phyloP scores from a whole-genome alignment of 108 stramenopile species.

The Stephanodiscus triporus region DNA sequence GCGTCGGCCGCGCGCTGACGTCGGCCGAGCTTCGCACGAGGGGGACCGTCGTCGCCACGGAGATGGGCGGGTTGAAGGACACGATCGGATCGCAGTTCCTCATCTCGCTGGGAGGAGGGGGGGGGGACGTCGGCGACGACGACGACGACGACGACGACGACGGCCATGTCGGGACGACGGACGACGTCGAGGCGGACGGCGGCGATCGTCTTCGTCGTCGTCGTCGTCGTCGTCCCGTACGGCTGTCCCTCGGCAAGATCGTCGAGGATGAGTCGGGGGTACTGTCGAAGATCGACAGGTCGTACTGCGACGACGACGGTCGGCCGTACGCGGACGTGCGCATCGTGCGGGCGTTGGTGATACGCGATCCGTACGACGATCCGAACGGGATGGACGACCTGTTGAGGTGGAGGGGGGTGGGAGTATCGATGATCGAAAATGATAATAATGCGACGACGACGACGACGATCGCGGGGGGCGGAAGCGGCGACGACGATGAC shows the following conservation, averaged over 20 bases:
- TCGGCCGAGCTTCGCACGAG: constrained; percentile 61
- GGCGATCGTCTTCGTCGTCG: too few species aligned
- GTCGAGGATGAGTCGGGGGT: constrained; percentile 90
- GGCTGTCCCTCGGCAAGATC: constrained; percentile 88
- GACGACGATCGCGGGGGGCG: constrained; percentile 8
- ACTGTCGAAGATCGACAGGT: constrained; percentile 79
- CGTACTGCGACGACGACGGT: constrained; percentile 91
- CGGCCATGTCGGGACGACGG: too few species aligned
- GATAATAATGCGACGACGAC: too few species aligned
- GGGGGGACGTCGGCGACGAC: constrained; percentile 52
- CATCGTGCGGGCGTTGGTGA: constrained; percentile 85
- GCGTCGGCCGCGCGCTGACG: constrained; percentile 64
- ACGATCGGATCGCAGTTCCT: constrained; percentile 94
- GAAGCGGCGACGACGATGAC: constrained; percentile 1
- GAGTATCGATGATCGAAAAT: too few species aligned
- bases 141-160: constrained; percentile 48
- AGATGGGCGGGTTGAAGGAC: constrained; percentile 66
- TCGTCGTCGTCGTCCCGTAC: too few species aligned
- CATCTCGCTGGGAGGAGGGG: constrained; percentile 84
- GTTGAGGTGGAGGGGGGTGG: constrained; percentile 47
- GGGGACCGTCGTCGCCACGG: constrained; percentile 77
- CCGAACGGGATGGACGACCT: constrained; percentile 66
- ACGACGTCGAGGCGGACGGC: too few species aligned
- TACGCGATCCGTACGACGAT: constrained; percentile 95
- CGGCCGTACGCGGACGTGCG: constrained; percentile 96